Percentiles rank a stretch among this genome's conserved stretches.
phyloP scores from a whole-genome alignment of 2,329 filamentous ascomycete genomes.

The Colletotrichum brevisporum region DNA sequence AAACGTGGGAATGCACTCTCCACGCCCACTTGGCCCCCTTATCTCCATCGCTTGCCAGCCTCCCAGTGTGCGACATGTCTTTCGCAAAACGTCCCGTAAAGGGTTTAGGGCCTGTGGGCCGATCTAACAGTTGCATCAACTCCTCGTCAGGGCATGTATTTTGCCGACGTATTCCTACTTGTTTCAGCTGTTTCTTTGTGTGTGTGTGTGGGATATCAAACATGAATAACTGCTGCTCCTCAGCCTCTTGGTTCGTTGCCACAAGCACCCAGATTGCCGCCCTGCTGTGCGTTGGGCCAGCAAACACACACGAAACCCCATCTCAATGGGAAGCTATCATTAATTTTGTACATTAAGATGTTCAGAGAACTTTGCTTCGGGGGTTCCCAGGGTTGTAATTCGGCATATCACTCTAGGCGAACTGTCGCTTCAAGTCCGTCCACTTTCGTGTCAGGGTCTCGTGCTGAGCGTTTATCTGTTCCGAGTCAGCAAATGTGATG shows the following conservation, averaged over 20 bases:
- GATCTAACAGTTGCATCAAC: constrained; percentile 2
- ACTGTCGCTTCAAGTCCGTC: constrained; percentile 78
- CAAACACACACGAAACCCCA: constrained; percentile 39
- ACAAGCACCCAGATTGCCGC: constrained; percentile 20
- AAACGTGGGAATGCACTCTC: too few species aligned
- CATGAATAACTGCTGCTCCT: constrained; percentile 15
- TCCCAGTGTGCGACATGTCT: constrained; percentile 3
- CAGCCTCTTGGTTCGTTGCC: constrained; percentile 12
- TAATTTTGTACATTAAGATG: constrained; percentile 42
- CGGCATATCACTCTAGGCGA: constrained; percentile 53
- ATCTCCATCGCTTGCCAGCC: constrained; percentile 3
- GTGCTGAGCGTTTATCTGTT: constrained; percentile 77
- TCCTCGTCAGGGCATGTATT: background rate
- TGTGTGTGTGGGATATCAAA: constrained; percentile 34
- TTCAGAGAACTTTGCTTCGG: constrained; percentile 40
- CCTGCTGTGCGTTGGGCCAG: constrained; percentile 39
- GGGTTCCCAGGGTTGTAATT: constrained; percentile 27
- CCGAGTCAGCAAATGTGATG: constrained; percentile 10
- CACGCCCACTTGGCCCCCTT: background rate
- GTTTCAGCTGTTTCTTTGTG: constrained; percentile 12
- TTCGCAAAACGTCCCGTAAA: background rate
- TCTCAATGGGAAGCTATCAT: constrained; percentile 36
- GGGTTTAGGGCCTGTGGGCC: constrained; percentile 1
- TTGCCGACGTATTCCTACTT: constrained; percentile 7
- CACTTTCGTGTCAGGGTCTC: constrained; percentile 83